These are phyloP conservation scores for Achaetomiella virescens DNA, from an alignment of 495 filamentous ascomycete genomes.

Conservation along the genomic window DNA sequence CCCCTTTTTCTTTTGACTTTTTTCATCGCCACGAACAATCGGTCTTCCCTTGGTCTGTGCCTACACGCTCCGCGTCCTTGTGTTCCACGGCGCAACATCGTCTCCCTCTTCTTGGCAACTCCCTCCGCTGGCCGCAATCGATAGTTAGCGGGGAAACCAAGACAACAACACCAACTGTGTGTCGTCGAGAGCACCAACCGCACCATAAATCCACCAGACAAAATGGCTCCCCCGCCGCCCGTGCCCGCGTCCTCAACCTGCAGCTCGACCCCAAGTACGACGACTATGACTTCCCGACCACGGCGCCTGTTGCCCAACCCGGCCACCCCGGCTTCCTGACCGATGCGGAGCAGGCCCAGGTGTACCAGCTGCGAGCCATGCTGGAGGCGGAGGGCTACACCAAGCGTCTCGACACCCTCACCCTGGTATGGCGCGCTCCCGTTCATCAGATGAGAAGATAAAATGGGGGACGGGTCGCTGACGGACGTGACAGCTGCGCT, in stretches of 20 bases:
- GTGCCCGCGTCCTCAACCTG: slow-evolving; percentile 32
- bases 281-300: slow-evolving; percentile 88
- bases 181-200: neutral
- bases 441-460: neutral
- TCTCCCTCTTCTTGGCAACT: neutral
- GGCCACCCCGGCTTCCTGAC: slow-evolving; percentile 91
- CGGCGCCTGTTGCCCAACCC: slow-evolving; percentile 55
- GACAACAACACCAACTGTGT: neutral
- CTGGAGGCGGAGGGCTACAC: slow-evolving; percentile 81
- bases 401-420: slow-evolving; percentile 83
- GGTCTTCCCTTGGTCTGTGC: neutral
- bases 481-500: slow-evolving; percentile 57
- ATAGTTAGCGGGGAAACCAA: slow-evolving; percentile 1
- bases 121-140: neutral
- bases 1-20: neutral
- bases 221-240: slow-evolving; percentile 16
- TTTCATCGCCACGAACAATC: slow-evolving; percentile 4
- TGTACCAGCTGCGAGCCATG: slow-evolving; percentile 73
- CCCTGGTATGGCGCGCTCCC: slow-evolving; percentile 51
- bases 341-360: slow-evolving; percentile 80
- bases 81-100: neutral
- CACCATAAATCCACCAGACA: slow-evolving; percentile 14
- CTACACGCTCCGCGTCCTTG: neutral
- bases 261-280: slow-evolving; percentile 86
- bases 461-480: slow-evolving; percentile 4